phyloP scores from a whole-genome alignment of 345 rosid genomes.

The Xanthoceras sorbifolium region DNA sequence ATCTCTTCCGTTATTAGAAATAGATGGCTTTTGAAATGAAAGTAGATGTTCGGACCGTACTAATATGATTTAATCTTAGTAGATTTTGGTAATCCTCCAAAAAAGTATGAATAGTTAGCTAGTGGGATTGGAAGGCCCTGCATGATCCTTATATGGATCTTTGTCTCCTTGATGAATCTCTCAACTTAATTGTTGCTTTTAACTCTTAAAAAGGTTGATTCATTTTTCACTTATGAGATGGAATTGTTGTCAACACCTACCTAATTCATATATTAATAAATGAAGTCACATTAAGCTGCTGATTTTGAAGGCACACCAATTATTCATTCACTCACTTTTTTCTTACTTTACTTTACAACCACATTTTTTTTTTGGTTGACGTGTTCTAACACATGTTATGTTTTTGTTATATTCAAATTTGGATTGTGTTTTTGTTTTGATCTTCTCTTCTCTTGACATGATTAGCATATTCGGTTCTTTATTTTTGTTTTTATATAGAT shows the following conservation, averaged over 20 bases:
- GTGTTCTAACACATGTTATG: background rate
- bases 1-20: no score
- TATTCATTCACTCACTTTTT: background rate
- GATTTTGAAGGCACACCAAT: background rate
- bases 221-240: constrained; percentile 11
- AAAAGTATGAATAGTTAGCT: background rate
- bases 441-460: no score
- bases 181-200: background rate
- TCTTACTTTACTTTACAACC: constrained; percentile 19
- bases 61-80: no score
- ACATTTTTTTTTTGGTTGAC: background rate
- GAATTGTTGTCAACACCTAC: background rate
- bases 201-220: background rate
- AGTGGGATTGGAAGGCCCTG: constrained; percentile 9
- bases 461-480: no score
- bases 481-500: no score
- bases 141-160: background rate
- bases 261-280: background rate
- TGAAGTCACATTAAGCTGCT: constrained; percentile 1
- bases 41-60: no score
- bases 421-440: no score
- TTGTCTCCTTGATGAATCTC: background rate
- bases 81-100: no score
- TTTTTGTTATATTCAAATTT: constrained; percentile 10
- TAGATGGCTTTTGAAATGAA: no score